Percentiles rank a stretch among this genome's conserved stretches.
These are phyloP conservation scores for Suillus spraguei DNA, from an alignment of 768 basidiomycete species.

Conservation along the genomic window DNA sequence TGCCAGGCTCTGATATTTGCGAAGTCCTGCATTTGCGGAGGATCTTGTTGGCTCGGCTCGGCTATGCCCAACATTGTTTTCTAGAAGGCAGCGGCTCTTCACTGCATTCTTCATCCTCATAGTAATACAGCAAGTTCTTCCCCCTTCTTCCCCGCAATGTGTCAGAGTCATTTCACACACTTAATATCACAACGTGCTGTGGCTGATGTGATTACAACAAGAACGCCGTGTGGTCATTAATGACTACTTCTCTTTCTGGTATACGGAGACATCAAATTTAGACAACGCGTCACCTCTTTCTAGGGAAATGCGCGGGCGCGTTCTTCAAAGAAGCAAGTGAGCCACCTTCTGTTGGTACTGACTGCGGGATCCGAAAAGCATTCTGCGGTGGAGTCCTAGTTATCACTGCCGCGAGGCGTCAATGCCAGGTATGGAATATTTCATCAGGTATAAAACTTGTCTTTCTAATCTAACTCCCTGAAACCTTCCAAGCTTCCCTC, in stretches of 20 bases:
- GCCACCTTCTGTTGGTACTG: constrained; percentile 13
- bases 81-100: not conserved
- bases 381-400: not conserved
- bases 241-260: constrained; percentile 12
- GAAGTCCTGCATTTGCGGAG: no score
- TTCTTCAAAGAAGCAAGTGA: constrained; percentile 22
- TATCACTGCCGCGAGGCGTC: not conserved
- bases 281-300: constrained; percentile 1
- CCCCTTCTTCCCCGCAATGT: constrained; percentile 5
- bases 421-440: not conserved
- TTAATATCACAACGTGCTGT: constrained; percentile 8
- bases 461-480: no score
- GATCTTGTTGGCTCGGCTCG: not conserved
- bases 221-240: not conserved
- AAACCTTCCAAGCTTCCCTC: not conserved
- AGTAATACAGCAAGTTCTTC: constrained; percentile 25
- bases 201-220: constrained; percentile 16
- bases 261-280: not conserved
- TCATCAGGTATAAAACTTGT: constrained; percentile 20
- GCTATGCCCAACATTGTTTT: not conserved
- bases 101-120: not conserved
- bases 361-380: constrained; percentile 6
- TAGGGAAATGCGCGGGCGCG: not conserved
- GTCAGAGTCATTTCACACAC: constrained; percentile 7
- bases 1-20: not conserved